phyloP scores from a whole-genome alignment of 73 alveolate species.

The Urostyla sp. region DNA sequence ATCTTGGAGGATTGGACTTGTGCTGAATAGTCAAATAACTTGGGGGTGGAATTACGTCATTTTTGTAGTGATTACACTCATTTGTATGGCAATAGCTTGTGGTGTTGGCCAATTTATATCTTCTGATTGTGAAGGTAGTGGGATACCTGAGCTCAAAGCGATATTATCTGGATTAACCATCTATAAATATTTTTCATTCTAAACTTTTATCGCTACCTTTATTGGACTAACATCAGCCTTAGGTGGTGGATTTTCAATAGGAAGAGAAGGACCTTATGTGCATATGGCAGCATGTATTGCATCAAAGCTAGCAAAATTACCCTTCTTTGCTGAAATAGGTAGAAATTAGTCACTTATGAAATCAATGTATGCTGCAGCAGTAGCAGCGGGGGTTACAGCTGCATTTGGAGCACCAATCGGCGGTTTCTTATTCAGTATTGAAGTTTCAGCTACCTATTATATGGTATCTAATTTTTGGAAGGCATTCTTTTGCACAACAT shows the following conservation, averaged over 20 bases:
- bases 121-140: conserved; percentile 91
- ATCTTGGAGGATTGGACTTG: background rate
- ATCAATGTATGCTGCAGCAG: conserved; percentile 84
- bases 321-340: conserved; percentile 4
- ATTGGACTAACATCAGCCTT: conserved; percentile 83
- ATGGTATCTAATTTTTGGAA: conserved; percentile 90
- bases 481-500: conserved; percentile 88
- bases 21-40: background rate
- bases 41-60: background rate
- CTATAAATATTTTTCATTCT: conserved; percentile 80
- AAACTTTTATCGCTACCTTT: conserved; percentile 82
- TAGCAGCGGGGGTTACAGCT: conserved; percentile 94
- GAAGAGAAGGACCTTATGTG: conserved; percentile 92
- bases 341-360: conserved; percentile 69
- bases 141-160: conserved; percentile 90
- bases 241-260: conserved; percentile 85
- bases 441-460: conserved; percentile 85
- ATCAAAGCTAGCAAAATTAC: conserved; percentile 20
- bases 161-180: conserved; percentile 86
- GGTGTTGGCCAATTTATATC: conserved; percentile 71
- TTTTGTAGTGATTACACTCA: conserved; percentile 27
- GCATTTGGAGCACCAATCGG: conserved; percentile 95
- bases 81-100: conserved; percentile 38
- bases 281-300: conserved; percentile 73
- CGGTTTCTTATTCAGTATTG: conserved; percentile 90